Percentiles rank a stretch among this genome's conserved stretches.
Evolutionary conservation across 2,329 filamentous ascomycete genomes (phyloP).

Genomic region (Anisogramma anomala): DNA sequence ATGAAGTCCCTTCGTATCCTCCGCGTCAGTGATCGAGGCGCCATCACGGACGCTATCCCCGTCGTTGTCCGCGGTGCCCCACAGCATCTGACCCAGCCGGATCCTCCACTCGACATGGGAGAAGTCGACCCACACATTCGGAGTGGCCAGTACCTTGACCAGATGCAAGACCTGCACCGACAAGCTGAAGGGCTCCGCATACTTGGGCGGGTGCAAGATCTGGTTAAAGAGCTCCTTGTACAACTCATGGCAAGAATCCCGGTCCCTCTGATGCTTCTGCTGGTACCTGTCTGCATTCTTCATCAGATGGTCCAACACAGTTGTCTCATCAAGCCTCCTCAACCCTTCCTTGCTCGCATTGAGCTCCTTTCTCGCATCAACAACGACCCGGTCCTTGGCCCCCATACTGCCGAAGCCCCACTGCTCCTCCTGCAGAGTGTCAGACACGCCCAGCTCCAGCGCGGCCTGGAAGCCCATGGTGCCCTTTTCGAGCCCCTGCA

Average conservation of each 20-base stretch:
- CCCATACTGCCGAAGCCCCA: constrained; percentile 47
- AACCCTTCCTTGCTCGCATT: constrained; percentile 41
- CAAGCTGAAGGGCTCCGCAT: constrained; percentile 48
- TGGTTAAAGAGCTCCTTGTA: constrained; percentile 52
- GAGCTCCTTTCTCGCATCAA: constrained; percentile 47
- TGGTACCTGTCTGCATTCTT: constrained; percentile 45
- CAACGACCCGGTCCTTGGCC: constrained; percentile 41
- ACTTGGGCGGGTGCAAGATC: constrained; percentile 45
- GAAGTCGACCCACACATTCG: constrained; percentile 65
- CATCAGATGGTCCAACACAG: constrained; percentile 47
- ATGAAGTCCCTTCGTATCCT: constrained; percentile 37
- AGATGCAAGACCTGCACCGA: constrained; percentile 59
- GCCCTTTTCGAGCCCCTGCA: constrained; percentile 59
- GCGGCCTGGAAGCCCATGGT: constrained; percentile 59
- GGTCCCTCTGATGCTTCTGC: constrained; percentile 38
- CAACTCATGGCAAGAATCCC: constrained; percentile 40
- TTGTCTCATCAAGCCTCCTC: constrained; percentile 44
- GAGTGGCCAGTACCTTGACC: constrained; percentile 50
- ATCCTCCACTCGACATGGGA: constrained; percentile 66
- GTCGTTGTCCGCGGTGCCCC: constrained; percentile 44
- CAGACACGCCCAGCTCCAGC: constrained; percentile 52
- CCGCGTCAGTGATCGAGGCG: constrained; percentile 38
- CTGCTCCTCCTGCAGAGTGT: constrained; percentile 52
- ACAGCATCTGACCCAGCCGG: constrained; percentile 59
- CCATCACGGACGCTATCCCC: constrained; percentile 42